Conservation (phyloP, 495 filamentous ascomycete genomes). For the Talaromyces wortmannii region DNA sequence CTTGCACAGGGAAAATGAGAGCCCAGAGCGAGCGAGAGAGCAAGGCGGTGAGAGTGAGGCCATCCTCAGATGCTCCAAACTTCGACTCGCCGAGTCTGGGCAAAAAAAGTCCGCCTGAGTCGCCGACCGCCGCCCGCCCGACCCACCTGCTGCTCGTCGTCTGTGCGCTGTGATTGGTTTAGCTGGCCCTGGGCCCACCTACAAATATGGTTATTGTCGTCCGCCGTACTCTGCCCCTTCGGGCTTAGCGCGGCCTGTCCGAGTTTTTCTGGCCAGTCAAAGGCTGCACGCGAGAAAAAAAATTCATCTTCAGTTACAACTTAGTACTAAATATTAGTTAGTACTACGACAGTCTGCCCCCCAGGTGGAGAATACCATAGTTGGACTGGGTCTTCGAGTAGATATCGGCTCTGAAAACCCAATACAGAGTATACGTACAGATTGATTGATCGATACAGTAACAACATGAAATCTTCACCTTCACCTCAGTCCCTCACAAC, state of each 20-base stretch:
- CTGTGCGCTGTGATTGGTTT: background rate
- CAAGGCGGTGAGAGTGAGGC: conserved; percentile 6
- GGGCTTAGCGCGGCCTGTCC: background rate
- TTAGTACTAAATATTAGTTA: too few species aligned
- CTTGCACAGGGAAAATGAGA: conserved; percentile 13
- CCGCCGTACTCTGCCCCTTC: background rate
- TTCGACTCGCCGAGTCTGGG: background rate
- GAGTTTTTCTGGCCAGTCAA: background rate
- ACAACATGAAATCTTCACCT: background rate
- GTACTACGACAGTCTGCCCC: too few species aligned
- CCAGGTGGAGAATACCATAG: too few species aligned
- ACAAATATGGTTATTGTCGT: background rate
- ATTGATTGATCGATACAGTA: too few species aligned
- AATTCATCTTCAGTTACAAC: background rate
- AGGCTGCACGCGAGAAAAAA: background rate
- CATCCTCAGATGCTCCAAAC: background rate
- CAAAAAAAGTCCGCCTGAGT: background rate
- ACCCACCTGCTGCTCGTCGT: too few species aligned
- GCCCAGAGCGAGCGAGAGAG: background rate
- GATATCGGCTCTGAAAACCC: too few species aligned
- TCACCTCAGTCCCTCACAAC: conserved; percentile 41
- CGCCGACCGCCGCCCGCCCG: too few species aligned
- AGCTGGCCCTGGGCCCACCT: background rate
- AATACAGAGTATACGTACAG: too few species aligned
- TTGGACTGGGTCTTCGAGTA: too few species aligned